Conservation (phyloP, 164 flowering plant genomes). For the Hamamelis virginiana region DNA sequence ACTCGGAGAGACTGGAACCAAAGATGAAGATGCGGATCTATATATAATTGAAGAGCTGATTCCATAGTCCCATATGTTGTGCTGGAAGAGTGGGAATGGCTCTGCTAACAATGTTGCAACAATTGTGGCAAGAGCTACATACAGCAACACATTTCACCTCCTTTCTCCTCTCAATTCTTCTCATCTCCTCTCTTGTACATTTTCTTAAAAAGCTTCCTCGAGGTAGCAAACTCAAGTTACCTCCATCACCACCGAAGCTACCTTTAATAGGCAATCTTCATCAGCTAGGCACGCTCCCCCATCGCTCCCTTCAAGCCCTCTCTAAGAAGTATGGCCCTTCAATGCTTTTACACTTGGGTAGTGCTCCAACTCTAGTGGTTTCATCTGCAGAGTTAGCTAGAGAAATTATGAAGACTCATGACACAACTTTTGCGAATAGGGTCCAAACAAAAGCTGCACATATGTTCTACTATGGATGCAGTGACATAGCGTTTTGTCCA, state of each 20-base stretch:
- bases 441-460: background rate
- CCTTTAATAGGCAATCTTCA: conserved; percentile 52
- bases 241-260: conserved; percentile 41
- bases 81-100: background rate
- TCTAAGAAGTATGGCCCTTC: conserved; percentile 31
- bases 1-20: no score
- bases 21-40: no score
- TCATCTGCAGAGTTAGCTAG: conserved; percentile 28
- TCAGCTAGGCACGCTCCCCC: no score
- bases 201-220: background rate
- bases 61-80: no score
- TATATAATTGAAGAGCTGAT: no score
- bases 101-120: background rate
- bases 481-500: conserved; percentile 22
- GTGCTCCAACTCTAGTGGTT: conserved; percentile 20
- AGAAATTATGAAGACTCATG: no score
- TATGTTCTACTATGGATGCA: conserved; percentile 9
- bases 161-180: background rate
- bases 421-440: conserved; percentile 18
- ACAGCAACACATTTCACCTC: background rate
- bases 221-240: no score
- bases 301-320: conserved; percentile 25
- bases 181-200: background rate
- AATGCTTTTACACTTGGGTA: conserved; percentile 26
- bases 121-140: no score